phyloP scores from a whole-genome alignment of 1,284 basidiomycete species.

The Anthracocystis panici-leucophaei region DNA sequence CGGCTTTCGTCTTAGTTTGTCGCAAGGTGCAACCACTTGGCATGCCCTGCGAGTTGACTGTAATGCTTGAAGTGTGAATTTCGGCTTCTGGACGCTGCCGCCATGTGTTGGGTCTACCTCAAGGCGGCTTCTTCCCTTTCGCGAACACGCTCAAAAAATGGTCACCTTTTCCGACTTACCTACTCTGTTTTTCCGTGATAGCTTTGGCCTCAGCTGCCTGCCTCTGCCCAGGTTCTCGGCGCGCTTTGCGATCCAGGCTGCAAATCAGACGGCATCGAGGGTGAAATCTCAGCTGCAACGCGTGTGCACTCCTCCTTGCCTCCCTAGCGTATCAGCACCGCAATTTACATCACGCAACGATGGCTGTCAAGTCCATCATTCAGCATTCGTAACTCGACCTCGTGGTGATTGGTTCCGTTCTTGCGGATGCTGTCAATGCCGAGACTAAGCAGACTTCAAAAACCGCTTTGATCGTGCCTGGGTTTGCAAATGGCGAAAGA shows the following conservation, averaged over 20 bases:
- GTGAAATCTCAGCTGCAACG: background rate
- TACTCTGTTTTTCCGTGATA: background rate
- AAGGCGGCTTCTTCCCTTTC: background rate
- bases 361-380: slow-evolving; percentile 15
- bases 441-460: background rate
- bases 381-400: background rate
- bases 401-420: background rate
- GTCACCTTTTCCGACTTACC: background rate
- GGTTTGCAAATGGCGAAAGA: slow-evolving; percentile 24
- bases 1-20: background rate
- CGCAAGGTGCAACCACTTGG: slow-evolving; percentile 3
- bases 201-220: background rate
- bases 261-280: background rate
- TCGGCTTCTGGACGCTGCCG: background rate
- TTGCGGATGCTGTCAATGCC: background rate
- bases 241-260: background rate
- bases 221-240: slow-evolving; percentile 1
- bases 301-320: background rate
- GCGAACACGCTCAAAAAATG: no score
- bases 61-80: background rate
- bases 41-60: background rate
- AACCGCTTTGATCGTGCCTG: slow-evolving; percentile 14
- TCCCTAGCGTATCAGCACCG: background rate
- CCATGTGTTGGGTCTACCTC: background rate
- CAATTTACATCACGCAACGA: slow-evolving; percentile 18